Conservation (phyloP, 1,284 basidiomycete genomes). For the Acaromyces ingoldii region DNA sequence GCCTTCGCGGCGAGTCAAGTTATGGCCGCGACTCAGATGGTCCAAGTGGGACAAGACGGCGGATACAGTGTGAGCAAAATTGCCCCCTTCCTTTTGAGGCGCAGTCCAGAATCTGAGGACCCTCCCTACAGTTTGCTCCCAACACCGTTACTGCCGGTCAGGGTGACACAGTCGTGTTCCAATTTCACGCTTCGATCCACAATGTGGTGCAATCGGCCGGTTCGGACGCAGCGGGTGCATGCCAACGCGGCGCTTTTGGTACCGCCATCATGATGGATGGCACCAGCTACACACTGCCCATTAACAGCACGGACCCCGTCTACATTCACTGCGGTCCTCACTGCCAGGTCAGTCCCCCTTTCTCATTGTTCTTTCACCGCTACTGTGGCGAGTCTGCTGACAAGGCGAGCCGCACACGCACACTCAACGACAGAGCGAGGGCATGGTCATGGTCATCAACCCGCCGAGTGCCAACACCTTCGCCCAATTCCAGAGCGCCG, state of each 20-base stretch:
- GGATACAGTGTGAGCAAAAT: no score
- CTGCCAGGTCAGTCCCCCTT: constrained; percentile 2
- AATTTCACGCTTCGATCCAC: not conserved
- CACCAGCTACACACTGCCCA: not conserved
- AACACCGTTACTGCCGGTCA: not conserved
- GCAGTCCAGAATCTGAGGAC: no score
- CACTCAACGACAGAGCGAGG: not conserved
- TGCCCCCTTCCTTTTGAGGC: no score
- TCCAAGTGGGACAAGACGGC: constrained; percentile 1
- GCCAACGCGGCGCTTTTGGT: not conserved
- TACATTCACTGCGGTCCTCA: not conserved
- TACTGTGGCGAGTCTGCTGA: no score
- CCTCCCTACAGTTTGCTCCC: not conserved
- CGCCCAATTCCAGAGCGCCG: not conserved
- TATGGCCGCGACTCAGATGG: no score
- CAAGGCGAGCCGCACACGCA: no score
- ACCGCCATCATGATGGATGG: not conserved
- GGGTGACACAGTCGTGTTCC: not conserved
- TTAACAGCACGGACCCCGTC: constrained; percentile 1
- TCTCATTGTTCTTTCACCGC: not conserved
- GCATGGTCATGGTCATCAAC: constrained; percentile 2
- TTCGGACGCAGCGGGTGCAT: not conserved
- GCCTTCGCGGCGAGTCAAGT: no score
- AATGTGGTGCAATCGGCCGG: not conserved
- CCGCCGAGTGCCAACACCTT: not conserved